phyloP scores from a whole-genome alignment of 2,329 filamentous ascomycete species.

The Curvularia hawaiiensis region DNA sequence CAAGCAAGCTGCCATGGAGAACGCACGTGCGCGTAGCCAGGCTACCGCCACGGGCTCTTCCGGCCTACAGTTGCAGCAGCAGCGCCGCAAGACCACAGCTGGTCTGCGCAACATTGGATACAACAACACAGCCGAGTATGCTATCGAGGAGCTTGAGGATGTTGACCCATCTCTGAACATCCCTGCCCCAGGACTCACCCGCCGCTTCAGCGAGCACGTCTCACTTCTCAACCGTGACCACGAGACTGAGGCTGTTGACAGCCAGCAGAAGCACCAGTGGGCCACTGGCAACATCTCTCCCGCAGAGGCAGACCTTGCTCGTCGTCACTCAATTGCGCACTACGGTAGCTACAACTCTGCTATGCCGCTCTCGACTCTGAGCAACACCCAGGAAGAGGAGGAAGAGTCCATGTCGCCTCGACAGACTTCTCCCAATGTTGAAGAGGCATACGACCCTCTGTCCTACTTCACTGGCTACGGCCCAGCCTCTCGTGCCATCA shows the following conservation, averaged over 20 bases:
- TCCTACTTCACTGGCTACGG: constrained; percentile 47
- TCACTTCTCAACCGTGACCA: constrained; percentile 28
- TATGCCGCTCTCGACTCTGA: constrained; percentile 32
- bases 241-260: constrained; percentile 31
- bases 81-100: constrained; percentile 46
- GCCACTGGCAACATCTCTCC: constrained; percentile 32
- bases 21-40: constrained; percentile 41
- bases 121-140: constrained; percentile 65
- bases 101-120: constrained; percentile 65
- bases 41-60: constrained; percentile 39
- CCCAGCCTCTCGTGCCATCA: constrained; percentile 43
- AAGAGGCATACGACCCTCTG: constrained; percentile 54
- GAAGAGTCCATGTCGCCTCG: constrained; percentile 33
- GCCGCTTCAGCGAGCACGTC: constrained; percentile 47
- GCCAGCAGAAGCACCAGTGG: constrained; percentile 37
- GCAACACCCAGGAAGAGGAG: constrained; percentile 42
- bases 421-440: constrained; percentile 54
- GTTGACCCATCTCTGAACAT: constrained; percentile 59
- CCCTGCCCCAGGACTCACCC: constrained; percentile 31
- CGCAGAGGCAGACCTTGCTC: constrained; percentile 60
- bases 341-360: constrained; percentile 34
- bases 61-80: constrained; percentile 23
- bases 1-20: constrained; percentile 46
- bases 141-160: constrained; percentile 75
- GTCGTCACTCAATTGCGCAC: constrained; percentile 76